Percentiles rank a stretch among this genome's conserved stretches.
Evolutionary conservation across 306 rosid genomes (phyloP).

Genomic region (Oxytropis ochrocephala): DNA sequence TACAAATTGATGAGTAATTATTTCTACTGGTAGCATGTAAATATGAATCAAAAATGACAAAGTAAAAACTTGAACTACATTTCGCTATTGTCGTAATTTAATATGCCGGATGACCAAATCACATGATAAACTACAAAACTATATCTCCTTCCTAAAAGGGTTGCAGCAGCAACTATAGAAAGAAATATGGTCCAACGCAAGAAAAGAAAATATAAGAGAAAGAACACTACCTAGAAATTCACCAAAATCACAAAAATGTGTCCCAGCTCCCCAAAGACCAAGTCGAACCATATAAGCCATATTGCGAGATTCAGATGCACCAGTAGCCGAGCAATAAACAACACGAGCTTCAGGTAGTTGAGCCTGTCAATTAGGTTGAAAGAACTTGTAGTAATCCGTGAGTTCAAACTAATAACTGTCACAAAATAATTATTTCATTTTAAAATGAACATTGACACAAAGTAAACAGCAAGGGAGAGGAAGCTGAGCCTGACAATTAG

Average conservation of each 20-base stretch:
- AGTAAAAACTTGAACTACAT: neutral
- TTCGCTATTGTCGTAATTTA: neutral
- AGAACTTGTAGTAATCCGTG: neutral
- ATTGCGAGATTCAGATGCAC: slow-evolving; percentile 97
- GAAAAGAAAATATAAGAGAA: neutral
- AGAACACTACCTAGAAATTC: slow-evolving; percentile 69
- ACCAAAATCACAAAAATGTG: slow-evolving; percentile 67
- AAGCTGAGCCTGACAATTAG: too few species aligned
- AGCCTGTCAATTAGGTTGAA: slow-evolving; percentile 47
- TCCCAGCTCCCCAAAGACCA: slow-evolving; percentile 97
- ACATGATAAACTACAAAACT: neutral
- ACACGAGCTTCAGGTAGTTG: slow-evolving; percentile 86
- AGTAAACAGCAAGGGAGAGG: neutral
- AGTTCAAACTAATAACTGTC: neutral
- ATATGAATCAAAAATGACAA: neutral
- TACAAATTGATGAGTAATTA: neutral
- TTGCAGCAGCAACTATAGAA: neutral
- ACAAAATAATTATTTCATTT: slow-evolving; percentile 2
- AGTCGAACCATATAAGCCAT: slow-evolving; percentile 99
- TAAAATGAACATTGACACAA: neutral
- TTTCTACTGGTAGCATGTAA: neutral
- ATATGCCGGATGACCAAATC: neutral
- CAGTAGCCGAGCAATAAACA: slow-evolving; percentile 96
- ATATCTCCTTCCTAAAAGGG: neutral
- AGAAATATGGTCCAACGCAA: neutral